Base-by-base conservation (phyloP, 495 filamentous ascomycete species). In the Margaritispora aquatica region DNA sequence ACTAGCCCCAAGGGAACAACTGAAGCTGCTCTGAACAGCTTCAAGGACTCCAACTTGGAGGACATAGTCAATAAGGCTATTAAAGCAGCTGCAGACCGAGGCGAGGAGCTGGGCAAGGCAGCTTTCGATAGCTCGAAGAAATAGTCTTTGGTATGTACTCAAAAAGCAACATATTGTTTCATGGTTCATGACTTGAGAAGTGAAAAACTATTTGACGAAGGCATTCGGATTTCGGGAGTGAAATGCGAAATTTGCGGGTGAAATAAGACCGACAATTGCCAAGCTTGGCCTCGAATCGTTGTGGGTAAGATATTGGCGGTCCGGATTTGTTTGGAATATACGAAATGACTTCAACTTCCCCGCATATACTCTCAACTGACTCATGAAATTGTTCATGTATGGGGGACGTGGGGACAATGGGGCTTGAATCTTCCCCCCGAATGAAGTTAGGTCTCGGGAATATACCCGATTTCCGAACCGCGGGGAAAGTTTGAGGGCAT, bases 191-290 rank as follows among this genome's bases (percentile, higher is more conserved):
- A n/a, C n/a, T n/a, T n/a, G n/a, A n/a, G n/a, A n/a, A n/a, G n/a
- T n/a, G n/a, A n/a, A n/a, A n/a, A n/a, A n/a, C n/a, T n/a, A n/a
- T n/a, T n/a, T n/a, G n/a, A n/a, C n/a, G n/a, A n/a, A n/a, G n/a
- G n/a, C n/a, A n/a, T n/a, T 61, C 58, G 58, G 58, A 41, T 27
- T 61, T 61, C 58, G 58, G 58, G 38, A 34, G 11, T 15, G 8
- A 60, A 51, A 51, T 55, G 53, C 58, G 58, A 61, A 51, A 36
- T 17, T 24, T 24, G 21, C 11, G 26, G 17, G 47, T 4, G 21
- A 24, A 24, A 50, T n/a, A n/a, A n/a, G n/a, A 24, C 17, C 11
- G 7, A n/a, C 38, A 9, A n/a, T 8, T 44, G 38, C n/a, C n/a
- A n/a, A 44, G 15, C 29, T 2, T 24, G 23, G 24, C 47, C 20